phyloP scores from a whole-genome alignment of 2,329 filamentous ascomycete species.

The Magnaporthales sp. region DNA sequence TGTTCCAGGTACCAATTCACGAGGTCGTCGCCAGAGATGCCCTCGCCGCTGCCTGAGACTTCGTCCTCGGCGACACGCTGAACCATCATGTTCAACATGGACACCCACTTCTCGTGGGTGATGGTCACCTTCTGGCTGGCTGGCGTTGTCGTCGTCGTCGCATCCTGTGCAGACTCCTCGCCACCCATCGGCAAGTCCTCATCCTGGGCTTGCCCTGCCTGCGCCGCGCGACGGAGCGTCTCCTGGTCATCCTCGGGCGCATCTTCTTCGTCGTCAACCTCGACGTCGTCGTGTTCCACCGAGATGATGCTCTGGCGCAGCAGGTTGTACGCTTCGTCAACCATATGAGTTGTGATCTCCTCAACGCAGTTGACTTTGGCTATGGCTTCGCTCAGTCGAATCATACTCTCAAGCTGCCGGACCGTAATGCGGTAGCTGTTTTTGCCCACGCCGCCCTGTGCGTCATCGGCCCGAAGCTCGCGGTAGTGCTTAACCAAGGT shows the following conservation, averaged over 20 bases:
- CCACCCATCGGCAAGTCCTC: conserved; percentile 35
- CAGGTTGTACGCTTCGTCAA: conserved; percentile 85
- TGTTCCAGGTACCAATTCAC: conserved; percentile 88
- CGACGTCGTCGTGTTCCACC: conserved; percentile 94
- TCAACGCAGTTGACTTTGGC: conserved; percentile 96
- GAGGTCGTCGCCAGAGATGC: conserved; percentile 74
- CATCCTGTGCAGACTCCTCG: conserved; percentile 23
- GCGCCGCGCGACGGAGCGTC: conserved; percentile 4
- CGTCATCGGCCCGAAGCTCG: conserved; percentile 85
- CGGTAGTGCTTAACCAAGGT: conserved; percentile 90
- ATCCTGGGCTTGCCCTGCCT: conserved; percentile 31
- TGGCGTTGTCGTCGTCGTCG: conserved; percentile 7
- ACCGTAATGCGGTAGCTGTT: conserved; percentile 98
- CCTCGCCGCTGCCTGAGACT: conserved; percentile 59
- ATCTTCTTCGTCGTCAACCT: conserved; percentile 77
- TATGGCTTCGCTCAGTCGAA: conserved; percentile 93
- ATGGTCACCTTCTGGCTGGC: conserved; percentile 67
- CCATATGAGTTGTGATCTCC: conserved; percentile 76
- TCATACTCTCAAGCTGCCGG: conserved; percentile 88
- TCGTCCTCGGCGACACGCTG: conserved; percentile 80
- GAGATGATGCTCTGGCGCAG: conserved; percentile 93
- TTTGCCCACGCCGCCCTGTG: conserved; percentile 84
- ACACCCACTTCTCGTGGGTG: conserved; percentile 90
- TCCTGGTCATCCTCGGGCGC: conserved; percentile 28
- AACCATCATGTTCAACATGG: conserved; percentile 80